These are phyloP conservation scores for Xylaria acuta DNA, from an alignment of 495 filamentous ascomycete species.

Conservation along the genomic window DNA sequence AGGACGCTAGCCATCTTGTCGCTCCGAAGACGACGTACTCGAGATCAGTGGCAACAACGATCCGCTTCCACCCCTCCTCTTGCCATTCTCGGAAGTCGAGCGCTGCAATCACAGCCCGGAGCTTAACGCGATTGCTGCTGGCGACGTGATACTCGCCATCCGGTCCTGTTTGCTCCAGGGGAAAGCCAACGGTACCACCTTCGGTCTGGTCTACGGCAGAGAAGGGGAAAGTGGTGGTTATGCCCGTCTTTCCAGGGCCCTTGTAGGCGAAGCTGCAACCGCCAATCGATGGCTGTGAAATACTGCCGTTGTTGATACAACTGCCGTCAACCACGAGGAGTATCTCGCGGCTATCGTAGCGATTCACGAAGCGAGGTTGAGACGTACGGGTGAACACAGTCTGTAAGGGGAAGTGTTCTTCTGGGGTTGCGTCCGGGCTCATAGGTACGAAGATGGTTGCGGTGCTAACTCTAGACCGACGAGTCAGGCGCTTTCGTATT, in stretches of 20 bases:
- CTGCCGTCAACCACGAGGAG: slow-evolving; percentile 51
- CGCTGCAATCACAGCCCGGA: slow-evolving; percentile 52
- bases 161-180: slow-evolving; percentile 41
- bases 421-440: slow-evolving; percentile 35
- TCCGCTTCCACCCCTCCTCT: slow-evolving; percentile 46
- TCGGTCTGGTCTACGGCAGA: background rate
- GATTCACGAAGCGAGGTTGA: slow-evolving; percentile 46
- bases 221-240: slow-evolving; percentile 27
- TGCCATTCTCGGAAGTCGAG: slow-evolving; percentile 48
- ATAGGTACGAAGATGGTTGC: slow-evolving; percentile 39
- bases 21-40: slow-evolving; percentile 53
- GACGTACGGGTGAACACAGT: slow-evolving; percentile 32
- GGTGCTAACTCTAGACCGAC: slow-evolving; percentile 28
- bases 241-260: slow-evolving; percentile 6
- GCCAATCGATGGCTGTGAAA: slow-evolving; percentile 29
- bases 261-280: slow-evolving; percentile 51
- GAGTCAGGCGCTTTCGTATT: slow-evolving; percentile 27
- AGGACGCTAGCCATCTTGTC: slow-evolving; percentile 49
- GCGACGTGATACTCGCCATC: slow-evolving; percentile 31
- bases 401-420: slow-evolving; percentile 45
- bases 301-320: slow-evolving; percentile 47
- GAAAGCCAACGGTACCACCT: slow-evolving; percentile 39
- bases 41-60: slow-evolving; percentile 57
- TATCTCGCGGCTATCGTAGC: slow-evolving; percentile 46
- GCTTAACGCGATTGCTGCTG: slow-evolving; percentile 53